Evolutionary conservation across 495 filamentous ascomycete species (phyloP).

Genomic region (Podospora tetraspora): DNA sequence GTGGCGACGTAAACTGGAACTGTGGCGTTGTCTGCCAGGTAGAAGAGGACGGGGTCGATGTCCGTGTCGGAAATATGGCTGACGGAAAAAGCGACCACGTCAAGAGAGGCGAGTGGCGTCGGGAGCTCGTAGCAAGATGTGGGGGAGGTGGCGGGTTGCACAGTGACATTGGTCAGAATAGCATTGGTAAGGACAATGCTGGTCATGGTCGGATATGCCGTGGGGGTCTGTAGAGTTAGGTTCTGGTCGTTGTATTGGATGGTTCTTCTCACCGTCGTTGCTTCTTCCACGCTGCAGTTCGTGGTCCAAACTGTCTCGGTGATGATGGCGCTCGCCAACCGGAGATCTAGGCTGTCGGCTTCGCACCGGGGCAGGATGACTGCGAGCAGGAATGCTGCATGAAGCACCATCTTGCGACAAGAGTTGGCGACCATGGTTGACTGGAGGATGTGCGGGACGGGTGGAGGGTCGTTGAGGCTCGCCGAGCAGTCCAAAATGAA

Average conservation of each 20-base stretch:
- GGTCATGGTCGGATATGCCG: conserved; percentile 11
- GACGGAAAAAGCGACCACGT: conserved; percentile 14
- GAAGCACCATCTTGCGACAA: background rate
- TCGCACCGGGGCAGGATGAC: background rate
- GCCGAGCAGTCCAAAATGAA: background rate
- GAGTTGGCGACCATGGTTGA: background rate
- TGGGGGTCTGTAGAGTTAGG: background rate
- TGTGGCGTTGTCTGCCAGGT: conserved; percentile 17
- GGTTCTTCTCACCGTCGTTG: conserved; percentile 19
- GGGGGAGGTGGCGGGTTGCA: conserved; percentile 22
- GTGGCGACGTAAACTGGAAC: conserved; percentile 19
- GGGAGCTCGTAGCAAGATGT: conserved; percentile 22
- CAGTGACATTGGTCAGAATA: conserved; percentile 17
- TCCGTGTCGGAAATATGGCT: background rate
- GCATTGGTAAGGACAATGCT: conserved; percentile 15
- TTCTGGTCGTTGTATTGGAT: conserved; percentile 11
- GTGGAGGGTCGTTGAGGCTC: background rate
- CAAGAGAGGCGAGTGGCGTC: conserved; percentile 14
- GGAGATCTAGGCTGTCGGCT: background rate
- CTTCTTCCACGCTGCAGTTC: background rate
- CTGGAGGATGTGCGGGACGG: background rate
- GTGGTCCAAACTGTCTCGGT: background rate
- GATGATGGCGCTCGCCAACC: background rate
- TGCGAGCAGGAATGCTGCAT: background rate
- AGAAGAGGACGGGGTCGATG: conserved; percentile 18